phyloP scores from a whole-genome alignment of 768 basidiomycete species.

The Floccularia luteovirens region DNA sequence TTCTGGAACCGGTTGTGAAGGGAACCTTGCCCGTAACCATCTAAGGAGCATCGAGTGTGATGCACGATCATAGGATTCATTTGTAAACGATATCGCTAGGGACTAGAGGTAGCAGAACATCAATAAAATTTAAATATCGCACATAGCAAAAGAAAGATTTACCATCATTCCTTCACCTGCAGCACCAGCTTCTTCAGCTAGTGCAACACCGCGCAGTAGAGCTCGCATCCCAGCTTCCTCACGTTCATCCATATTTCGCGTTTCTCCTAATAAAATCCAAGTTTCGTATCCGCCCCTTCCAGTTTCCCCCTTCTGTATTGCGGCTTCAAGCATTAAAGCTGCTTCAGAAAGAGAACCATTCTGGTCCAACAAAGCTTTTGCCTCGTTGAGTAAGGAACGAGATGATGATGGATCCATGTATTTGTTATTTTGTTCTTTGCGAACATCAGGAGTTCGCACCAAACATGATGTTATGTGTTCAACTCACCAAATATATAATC shows the following conservation, averaged over 20 bases:
- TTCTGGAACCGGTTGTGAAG: slow-evolving; percentile 43
- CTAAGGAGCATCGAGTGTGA: slow-evolving; percentile 81
- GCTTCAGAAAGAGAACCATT: slow-evolving; percentile 88
- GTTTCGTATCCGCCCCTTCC: slow-evolving; percentile 82
- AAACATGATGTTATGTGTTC: not conserved
- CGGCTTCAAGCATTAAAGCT: slow-evolving; percentile 82
- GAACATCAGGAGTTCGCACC: slow-evolving; percentile 3
- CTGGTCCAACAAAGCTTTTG: slow-evolving; percentile 66
- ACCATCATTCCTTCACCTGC: slow-evolving; percentile 71
- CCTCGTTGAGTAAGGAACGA: slow-evolving; percentile 54
- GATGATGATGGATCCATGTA: slow-evolving; percentile 48
- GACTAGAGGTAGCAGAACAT: slow-evolving; percentile 44
- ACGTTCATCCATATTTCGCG: slow-evolving; percentile 83
- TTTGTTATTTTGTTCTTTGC: slow-evolving; percentile 63
- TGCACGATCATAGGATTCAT: slow-evolving; percentile 84
- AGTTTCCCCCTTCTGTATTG: slow-evolving; percentile 74
- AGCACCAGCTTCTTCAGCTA: slow-evolving; percentile 57
- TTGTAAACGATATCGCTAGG: slow-evolving; percentile 92
- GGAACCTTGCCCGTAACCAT: slow-evolving; percentile 71
- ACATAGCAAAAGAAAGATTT: slow-evolving; percentile 16
- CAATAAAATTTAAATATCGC: not conserved
- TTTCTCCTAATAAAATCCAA: slow-evolving; percentile 90
- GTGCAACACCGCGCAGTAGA: slow-evolving; percentile 61
- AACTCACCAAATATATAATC: slow-evolving; percentile 73
- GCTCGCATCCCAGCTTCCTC: slow-evolving; percentile 81